Evolutionary conservation across 2,329 filamentous ascomycete species (phyloP), one percentile per base, ranked within the genome.

Genomic region (Coniochaeta sp.): DNA sequence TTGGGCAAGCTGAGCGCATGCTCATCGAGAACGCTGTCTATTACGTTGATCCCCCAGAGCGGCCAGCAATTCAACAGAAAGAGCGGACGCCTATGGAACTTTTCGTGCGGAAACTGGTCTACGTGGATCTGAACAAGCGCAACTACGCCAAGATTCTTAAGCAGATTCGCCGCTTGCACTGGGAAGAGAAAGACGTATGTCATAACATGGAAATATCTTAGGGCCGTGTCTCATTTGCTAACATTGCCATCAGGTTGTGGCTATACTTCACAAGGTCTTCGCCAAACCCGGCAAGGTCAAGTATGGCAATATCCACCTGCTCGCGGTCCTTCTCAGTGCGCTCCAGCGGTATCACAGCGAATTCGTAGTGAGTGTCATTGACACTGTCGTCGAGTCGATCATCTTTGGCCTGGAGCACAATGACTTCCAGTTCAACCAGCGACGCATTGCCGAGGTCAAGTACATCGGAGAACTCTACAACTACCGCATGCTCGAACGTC

Each of bases 1-100:
- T 99, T 53, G 92, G 91, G 13, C 90, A 96, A 61, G 90, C 95
- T 60, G 94, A 99, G 69, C 87, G 91, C 33, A 97, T 99, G 91
- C 82, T 97, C 27, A 94, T 99, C 53, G 94, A 99, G 67, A 99
- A 99, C 65, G 94, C 94, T 3, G 83, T 96, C 53, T 99, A 99
- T 70, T 97, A 96, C 60, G 94, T 99, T 52, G 94, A 97, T 62
- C 94, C 94, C 13, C 95, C 94, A 0, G 87, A 95, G 65, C 83
- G 94, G 55, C 88, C 91, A 28, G 91, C 94, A 0, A 96, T 99
- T 51, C 87, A 95, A 67, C 92, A 97, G 65, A 99, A 97, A 67
- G 94, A 99, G 68, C 82, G 94, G 46, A 95, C 91, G 0, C 91
- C 94, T 0, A 87, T 94, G 65, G 92, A 99, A 59, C 77, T 95